Conservation (phyloP, 495 filamentous ascomycete species). For the Staphylotrichum longicolle region DNA sequence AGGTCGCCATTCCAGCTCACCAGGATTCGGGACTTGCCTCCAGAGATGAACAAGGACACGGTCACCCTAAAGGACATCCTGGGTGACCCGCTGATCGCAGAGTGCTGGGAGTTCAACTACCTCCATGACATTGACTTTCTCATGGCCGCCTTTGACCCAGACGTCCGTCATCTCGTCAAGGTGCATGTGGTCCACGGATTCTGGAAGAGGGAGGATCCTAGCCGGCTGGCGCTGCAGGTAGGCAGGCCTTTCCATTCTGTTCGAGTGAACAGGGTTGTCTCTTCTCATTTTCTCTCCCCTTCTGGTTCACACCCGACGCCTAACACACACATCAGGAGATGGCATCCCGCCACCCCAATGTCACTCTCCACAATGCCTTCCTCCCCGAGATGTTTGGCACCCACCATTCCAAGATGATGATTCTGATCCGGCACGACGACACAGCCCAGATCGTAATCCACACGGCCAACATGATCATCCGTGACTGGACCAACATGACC, state of each 20-base stretch:
- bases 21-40: constrained; percentile 62
- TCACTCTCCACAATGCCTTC: constrained; percentile 68
- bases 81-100: constrained; percentile 74
- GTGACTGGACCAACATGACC: constrained; percentile 85
- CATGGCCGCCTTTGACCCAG: constrained; percentile 61
- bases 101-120: constrained; percentile 92
- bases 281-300: background rate
- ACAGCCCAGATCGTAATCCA: constrained; percentile 79
- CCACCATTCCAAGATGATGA: constrained; percentile 78
- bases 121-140: constrained; percentile 77
- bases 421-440: constrained; percentile 74
- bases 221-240: constrained; percentile 62
- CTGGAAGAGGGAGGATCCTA: constrained; percentile 72
- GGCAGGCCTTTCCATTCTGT: background rate
- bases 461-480: constrained; percentile 83
- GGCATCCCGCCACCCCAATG: constrained; percentile 62
- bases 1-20: constrained; percentile 75
- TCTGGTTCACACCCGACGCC: background rate
- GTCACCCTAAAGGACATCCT: constrained; percentile 69
- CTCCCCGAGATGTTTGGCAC: constrained; percentile 88
- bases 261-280: constrained; percentile 3
- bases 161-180: constrained; percentile 60
- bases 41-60: constrained; percentile 62
- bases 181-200: constrained; percentile 84
- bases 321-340: constrained; percentile 41